phyloP scores from a whole-genome alignment of 2,329 filamentous ascomycete genomes.

The Colletotrichum brevisporum region DNA sequence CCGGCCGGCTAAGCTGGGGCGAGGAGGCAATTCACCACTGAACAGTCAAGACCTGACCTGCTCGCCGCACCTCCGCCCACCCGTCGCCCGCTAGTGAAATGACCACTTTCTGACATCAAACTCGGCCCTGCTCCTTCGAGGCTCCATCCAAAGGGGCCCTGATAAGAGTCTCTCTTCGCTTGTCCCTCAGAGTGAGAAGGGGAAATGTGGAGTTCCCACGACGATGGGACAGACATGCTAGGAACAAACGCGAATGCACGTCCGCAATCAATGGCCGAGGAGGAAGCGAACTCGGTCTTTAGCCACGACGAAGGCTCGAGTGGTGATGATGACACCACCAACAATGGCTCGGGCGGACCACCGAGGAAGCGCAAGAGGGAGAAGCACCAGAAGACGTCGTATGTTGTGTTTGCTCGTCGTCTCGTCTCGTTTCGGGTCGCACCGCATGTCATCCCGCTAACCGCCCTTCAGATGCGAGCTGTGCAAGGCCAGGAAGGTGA shows the following conservation, averaged over 20 bases:
- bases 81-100: constrained; percentile 32
- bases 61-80: constrained; percentile 26
- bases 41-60: neutral
- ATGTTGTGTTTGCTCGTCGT: constrained; percentile 41
- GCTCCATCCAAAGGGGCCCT: constrained; percentile 37
- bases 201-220: constrained; percentile 49
- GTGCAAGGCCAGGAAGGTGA: constrained; percentile 61
- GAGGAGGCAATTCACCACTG: constrained; percentile 34
- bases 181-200: constrained; percentile 26
- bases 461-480: constrained; percentile 55
- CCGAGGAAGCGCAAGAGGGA: constrained; percentile 56
- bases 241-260: constrained; percentile 45
- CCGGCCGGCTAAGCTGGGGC: constrained; percentile 19
- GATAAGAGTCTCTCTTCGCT: constrained; percentile 36
- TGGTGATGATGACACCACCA: constrained; percentile 53
- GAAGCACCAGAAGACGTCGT: constrained; percentile 60
- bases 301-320: constrained; percentile 56
- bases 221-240: constrained; percentile 45
- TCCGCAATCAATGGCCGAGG: constrained; percentile 51
- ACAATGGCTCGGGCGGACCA: constrained; percentile 45
- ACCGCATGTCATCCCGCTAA: constrained; percentile 4
- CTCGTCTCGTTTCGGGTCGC: neutral
- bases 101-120: constrained; percentile 38
- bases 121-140: constrained; percentile 29
- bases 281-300: constrained; percentile 53